These are phyloP conservation scores for Fusarium ramigenum DNA, from an alignment of 2,329 filamentous ascomycete species.

Conservation along the genomic window DNA sequence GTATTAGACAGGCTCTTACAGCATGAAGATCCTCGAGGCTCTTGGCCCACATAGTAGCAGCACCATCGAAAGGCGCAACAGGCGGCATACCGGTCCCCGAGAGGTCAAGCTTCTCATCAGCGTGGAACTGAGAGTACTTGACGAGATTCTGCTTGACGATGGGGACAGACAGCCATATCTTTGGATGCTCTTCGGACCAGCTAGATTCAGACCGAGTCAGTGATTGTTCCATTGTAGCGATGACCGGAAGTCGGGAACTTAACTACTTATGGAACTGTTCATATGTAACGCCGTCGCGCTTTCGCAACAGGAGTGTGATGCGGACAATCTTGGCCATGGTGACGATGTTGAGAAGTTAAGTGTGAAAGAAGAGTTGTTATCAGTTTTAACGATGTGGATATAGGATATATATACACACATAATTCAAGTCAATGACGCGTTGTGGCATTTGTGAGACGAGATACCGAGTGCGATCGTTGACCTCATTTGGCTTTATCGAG, in stretches of 20 bases:
- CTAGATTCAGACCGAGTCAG: not conserved
- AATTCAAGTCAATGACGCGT: not conserved
- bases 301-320: not conserved
- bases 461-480: not conserved
- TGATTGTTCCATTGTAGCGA: not conserved
- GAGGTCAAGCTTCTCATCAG: not conserved
- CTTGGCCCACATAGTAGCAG: not conserved
- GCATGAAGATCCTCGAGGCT: not conserved
- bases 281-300: not conserved
- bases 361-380: accelerated
- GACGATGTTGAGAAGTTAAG: not conserved
- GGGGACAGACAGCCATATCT: not conserved
- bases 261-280: not conserved
- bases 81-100: not conserved
- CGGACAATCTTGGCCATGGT: not conserved
- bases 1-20: not conserved
- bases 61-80: not conserved
- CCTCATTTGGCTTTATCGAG: not conserved
- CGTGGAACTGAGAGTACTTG: not conserved
- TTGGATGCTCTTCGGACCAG: not conserved
- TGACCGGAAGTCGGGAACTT: not conserved
- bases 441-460: not conserved
- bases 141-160: not conserved
- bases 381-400: accelerated
- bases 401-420: not conserved